phyloP scores from a whole-genome alignment of 306 rosid genomes.

The Carpinus viminea region DNA sequence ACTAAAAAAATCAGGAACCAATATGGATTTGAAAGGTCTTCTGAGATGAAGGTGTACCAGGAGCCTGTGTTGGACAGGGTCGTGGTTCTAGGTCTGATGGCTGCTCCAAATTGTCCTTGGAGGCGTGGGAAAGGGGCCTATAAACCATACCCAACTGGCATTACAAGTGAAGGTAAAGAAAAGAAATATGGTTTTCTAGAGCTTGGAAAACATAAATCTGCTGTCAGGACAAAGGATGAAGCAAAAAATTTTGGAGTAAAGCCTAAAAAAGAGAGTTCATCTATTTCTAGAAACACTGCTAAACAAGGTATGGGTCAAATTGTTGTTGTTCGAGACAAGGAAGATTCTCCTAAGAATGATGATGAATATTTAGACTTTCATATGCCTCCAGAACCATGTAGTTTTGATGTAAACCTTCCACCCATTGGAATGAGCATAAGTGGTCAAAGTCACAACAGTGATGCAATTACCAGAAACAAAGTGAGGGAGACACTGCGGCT shows the following conservation, averaged over 20 bases:
- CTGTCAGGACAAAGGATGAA: constrained; percentile 41
- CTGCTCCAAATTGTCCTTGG: constrained; percentile 64
- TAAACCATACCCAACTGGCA: constrained; percentile 32
- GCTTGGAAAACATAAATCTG: constrained; percentile 34
- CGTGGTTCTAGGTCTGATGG: constrained; percentile 61
- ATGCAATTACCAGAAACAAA: constrained; percentile 48
- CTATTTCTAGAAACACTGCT: constrained; percentile 17
- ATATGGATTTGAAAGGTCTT: too few relatives aligned
- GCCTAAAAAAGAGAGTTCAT: constrained; percentile 35
- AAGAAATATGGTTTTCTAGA: constrained; percentile 34
- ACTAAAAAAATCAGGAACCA: too few relatives aligned
- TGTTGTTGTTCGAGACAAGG: constrained; percentile 35
- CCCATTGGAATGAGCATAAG: constrained; percentile 45
- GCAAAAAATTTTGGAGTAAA: constrained; percentile 26
- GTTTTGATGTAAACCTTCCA: constrained; percentile 40
- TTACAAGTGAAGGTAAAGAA: constrained; percentile 41
- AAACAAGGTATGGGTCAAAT: constrained; percentile 42
- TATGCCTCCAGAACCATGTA: constrained; percentile 26
- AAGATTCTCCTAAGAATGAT: constrained; percentile 27
- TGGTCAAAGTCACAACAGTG: constrained; percentile 32
- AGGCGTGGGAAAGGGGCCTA: constrained; percentile 37
- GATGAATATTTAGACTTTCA: constrained; percentile 23
- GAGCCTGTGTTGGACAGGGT: constrained; percentile 37
- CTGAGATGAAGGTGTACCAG: constrained; percentile 7
- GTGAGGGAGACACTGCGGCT: constrained; percentile 79